Base-by-base conservation (phyloP, 768 basidiomycete species). In the Amanita exitialis region DNA sequence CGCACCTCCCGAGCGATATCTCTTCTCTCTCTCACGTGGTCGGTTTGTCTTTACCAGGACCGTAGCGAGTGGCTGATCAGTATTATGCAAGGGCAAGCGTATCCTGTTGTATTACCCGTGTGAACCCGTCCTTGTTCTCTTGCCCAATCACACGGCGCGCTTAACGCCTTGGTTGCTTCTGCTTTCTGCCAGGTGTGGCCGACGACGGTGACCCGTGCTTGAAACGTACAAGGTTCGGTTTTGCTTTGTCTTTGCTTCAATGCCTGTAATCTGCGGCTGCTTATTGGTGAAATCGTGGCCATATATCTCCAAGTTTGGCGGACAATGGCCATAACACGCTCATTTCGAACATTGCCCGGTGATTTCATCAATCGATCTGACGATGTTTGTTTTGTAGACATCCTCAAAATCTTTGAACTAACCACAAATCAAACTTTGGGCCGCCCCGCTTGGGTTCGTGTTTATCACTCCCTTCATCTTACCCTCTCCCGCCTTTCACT, bases 161-260 rank as follows among this genome's bases (percentile, higher is more conserved):
- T 52, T 50, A 43, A 38, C 34, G 13, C 32, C 51, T 38, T 51
- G 34, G 23, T 54, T 39, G 46, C 48, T 47, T 48, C 43, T 57
- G n/a, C 43, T 49, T 47, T 47, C 59, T 47, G 59, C 61, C 66
- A 80, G 79, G 80, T 71, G 73, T 79, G 81, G 81, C 81, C 78
- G 79, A 80, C 79, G 83, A 79, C 80, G 79, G 72, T 59, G 62
- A 65, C 64, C 76, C 79, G 66, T 61, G 84, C 82, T 56, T 80
- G 82, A 69, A 67, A 59, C 64, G 57, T 57, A 67, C 78, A 76
- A 81, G 81, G 55, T 57, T 58, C 58, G 48, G 57, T 44, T 51
- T 46, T 37, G 30, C 47, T 49, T 49, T 38, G 38, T 56, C 35
- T 42, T 47, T 46, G 44, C 27, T 9, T 28, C 23, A 16, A 13